Evolutionary conservation across 192 early-diverging fungal genomes (phyloP), one percentile per base, ranked within the genome.

Genomic region (Mortierella alpina): DNA sequence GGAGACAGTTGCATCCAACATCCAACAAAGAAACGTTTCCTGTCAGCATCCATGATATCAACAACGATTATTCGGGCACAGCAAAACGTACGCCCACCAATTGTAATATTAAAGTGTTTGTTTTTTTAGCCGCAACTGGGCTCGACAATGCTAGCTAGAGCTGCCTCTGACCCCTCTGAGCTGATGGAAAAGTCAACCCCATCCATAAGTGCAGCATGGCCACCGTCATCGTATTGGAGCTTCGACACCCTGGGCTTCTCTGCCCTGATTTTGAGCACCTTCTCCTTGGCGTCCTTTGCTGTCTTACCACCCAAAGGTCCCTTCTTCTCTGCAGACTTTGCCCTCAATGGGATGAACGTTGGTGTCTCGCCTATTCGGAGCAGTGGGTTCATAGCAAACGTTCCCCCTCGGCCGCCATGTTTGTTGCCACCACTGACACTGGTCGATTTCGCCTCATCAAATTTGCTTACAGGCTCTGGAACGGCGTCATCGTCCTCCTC

Each of bases 401-500:
- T 70, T 7, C 77, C 77, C 20, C 77, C 77, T 4, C 70, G 56
- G 7, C 77, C 77, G 7, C 77, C 77, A 53, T 80, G 77, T 57
- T 65, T 63, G 57, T 80, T 59, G 7, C 77, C 77, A 4, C 77
- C 77, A 18, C 77, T 80, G 59, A 72, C 64, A 59, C 77, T 80
- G 5, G 77, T 72, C 40, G 77, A 80, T 46, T 80, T 80, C 15
- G 54, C 39, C 52, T 44, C 58, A 31, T 80, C 77, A 62, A 80
- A 44, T 31, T 57, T 49, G 48, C 56, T 70, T 1, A 72, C 69
- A 6, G 77, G 77, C 44, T 67, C 77, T 10, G 77, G 70, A 4
- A 80, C 70, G 6, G 70, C 55, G 47, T 82, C 81, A n/a, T 84
- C 82, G 17, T 85, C 83, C 10, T 77, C 72, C 23, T 84, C 82